phyloP scores from a whole-genome alignment of 2,329 filamentous ascomycete species.

The Alternaria burnsii region DNA sequence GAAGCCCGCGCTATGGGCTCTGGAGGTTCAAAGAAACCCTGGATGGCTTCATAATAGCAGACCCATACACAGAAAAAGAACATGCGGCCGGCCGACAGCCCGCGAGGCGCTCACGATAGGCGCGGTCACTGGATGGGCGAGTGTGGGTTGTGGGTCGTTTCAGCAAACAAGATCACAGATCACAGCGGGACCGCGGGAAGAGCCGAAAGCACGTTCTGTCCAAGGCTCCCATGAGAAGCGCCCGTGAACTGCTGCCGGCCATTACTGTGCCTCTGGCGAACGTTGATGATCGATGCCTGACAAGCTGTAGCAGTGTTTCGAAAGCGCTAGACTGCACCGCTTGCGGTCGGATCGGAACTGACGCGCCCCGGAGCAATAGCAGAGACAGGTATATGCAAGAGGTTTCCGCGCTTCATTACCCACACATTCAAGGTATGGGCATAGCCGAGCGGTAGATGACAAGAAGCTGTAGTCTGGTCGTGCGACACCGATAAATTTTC shows the following conservation, averaged over 20 bases:
- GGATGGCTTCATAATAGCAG: constrained; percentile 12
- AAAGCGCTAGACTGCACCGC: not conserved
- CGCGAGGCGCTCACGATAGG: constrained; percentile 28
- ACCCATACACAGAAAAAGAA: constrained; percentile 5
- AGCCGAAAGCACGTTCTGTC: constrained; percentile 22
- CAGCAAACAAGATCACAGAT: constrained; percentile 19
- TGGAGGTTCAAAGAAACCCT: not conserved
- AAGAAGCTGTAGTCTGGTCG: constrained; percentile 6
- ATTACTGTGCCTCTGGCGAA: constrained; percentile 17
- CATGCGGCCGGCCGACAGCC: constrained; percentile 12
- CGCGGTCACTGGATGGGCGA: constrained; percentile 22
- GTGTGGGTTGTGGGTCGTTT: constrained; percentile 23
- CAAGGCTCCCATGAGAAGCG: constrained; percentile 27
- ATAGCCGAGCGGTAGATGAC: constrained; percentile 20
- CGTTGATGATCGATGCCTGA: constrained; percentile 2
- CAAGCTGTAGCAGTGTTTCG: constrained; percentile 3
- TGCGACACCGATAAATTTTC: constrained; percentile 5
- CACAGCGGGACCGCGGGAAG: constrained; percentile 19
- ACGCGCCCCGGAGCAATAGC: constrained; percentile 9
- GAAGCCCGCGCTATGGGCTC: constrained; percentile 9
- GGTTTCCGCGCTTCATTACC: constrained; percentile 13
- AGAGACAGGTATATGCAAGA: constrained; percentile 11
- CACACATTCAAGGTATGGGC: constrained; percentile 23
- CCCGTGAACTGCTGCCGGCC: constrained; percentile 25
- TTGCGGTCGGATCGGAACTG: constrained; percentile 5